A percentile compares a stretch with the other conserved stretches of the same genome.
Evolutionary conservation across 768 basidiomycete species (phyloP).

Genomic region (Amanita phalloides): DNA sequence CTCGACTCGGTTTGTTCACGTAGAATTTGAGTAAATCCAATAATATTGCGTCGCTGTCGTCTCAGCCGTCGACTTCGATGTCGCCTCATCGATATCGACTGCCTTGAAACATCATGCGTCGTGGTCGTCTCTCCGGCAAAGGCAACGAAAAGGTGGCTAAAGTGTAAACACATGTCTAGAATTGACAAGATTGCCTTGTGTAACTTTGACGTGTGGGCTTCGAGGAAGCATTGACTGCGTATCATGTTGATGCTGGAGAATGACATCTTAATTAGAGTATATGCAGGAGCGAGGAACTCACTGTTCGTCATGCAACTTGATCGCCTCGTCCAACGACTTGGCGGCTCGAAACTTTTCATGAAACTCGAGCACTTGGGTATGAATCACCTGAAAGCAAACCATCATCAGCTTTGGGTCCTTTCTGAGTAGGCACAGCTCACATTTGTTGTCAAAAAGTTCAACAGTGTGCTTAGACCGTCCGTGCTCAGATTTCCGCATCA

Average conservation of each 20-base stretch:
- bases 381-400: conserved; percentile 45
- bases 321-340: conserved; percentile 68
- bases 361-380: conserved; percentile 50
- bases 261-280: conserved; percentile 1
- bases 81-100: conserved; percentile 39
- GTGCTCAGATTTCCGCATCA: background rate
- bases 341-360: conserved; percentile 42
- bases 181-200: conserved; percentile 58
- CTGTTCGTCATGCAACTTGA: conserved; percentile 59
- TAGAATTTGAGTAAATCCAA: conserved; percentile 44
- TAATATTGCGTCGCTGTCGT: conserved; percentile 43
- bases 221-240: conserved; percentile 49
- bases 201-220: conserved; percentile 45
- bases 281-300: conserved; percentile 23
- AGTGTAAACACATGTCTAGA: conserved; percentile 65
- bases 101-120: conserved; percentile 46
- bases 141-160: conserved; percentile 50
- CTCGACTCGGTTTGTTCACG: conserved; percentile 22
- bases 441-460: conserved; percentile 66
- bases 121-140: conserved; percentile 49
- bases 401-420: conserved; percentile 2
- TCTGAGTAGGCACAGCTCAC: conserved; percentile 23
- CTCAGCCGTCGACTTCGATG: conserved; percentile 56
- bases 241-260: conserved; percentile 46
- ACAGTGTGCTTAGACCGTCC: conserved; percentile 33